A percentile compares a stretch with the other conserved stretches of the same genome.
Evolutionary conservation across 75 land plant genomes (phyloP).

Genomic region (Sequoia sempervirens): DNA sequence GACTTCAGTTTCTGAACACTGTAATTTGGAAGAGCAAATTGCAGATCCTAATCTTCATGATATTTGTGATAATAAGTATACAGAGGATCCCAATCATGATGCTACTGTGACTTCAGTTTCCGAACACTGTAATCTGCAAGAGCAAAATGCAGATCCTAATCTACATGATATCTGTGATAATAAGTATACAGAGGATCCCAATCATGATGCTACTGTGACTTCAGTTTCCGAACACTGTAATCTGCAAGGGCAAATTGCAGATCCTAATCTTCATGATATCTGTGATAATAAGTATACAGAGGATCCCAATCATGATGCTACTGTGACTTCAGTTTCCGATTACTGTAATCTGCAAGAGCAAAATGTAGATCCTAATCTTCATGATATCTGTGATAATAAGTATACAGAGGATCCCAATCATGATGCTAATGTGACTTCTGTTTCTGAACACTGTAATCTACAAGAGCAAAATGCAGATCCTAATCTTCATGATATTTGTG

Average conservation of each 20-base stretch:
- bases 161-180: not conserved
- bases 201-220: not conserved
- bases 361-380: not conserved
- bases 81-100: not conserved
- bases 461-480: not conserved
- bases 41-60: not conserved
- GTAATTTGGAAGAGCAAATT: not conserved
- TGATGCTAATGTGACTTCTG: not conserved
- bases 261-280: not conserved
- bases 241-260: not conserved
- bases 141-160: not conserved
- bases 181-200: not conserved
- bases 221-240: not conserved
- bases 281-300: too few species aligned
- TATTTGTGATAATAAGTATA: not conserved
- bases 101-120: not conserved
- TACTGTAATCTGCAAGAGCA: not conserved
- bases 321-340: not conserved
- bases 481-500: not conserved
- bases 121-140: not conserved
- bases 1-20: not conserved
- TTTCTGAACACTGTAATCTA: not conserved
- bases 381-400: not conserved
- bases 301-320: not conserved
- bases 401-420: not conserved